phyloP scores from a whole-genome alignment of 108 stramenopile genomes.

The Cyclotella baltica region DNA sequence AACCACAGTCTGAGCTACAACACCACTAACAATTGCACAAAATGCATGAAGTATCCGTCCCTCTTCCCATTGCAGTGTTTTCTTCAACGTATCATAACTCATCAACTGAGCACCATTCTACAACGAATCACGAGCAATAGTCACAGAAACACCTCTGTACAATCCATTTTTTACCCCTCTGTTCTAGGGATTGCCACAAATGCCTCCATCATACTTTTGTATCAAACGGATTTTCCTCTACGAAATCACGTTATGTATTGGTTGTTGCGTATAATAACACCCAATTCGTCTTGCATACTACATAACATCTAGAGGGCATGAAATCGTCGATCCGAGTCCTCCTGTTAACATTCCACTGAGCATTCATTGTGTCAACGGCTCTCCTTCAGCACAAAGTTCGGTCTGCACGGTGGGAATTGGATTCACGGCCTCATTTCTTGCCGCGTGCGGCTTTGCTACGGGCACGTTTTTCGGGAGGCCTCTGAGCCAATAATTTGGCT shows the following conservation, averaged over 20 bases:
- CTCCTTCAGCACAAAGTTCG: constrained; percentile 10
- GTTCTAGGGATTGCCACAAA: constrained; percentile 33
- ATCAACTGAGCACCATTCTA: constrained; percentile 60
- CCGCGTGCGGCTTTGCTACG: no score
- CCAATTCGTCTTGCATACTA: constrained; percentile 54
- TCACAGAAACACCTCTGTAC: constrained; percentile 54
- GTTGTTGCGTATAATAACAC: constrained; percentile 35
- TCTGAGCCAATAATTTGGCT: no score
- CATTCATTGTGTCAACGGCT: constrained; percentile 27
- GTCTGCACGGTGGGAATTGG: constrained; percentile 35
- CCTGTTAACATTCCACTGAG: constrained; percentile 54
- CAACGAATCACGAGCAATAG: constrained; percentile 44
- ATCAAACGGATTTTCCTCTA: constrained; percentile 42
- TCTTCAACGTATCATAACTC: constrained; percentile 55
- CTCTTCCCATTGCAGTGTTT: constrained; percentile 28
- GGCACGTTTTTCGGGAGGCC: no score
- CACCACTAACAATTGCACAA: constrained; percentile 49
- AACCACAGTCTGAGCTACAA: constrained; percentile 58
- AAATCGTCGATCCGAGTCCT: constrained; percentile 50
- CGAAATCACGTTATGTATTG: constrained; percentile 46
- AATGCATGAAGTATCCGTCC: constrained; percentile 45
- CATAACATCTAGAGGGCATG: constrained; percentile 59
- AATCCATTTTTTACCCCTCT: constrained; percentile 43
- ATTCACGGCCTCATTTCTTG: no score
- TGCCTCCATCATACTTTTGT: constrained; percentile 32